phyloP scores from a whole-genome alignment of 1,284 basidiomycete genomes.

The Phylloboletellus chloephorus region DNA sequence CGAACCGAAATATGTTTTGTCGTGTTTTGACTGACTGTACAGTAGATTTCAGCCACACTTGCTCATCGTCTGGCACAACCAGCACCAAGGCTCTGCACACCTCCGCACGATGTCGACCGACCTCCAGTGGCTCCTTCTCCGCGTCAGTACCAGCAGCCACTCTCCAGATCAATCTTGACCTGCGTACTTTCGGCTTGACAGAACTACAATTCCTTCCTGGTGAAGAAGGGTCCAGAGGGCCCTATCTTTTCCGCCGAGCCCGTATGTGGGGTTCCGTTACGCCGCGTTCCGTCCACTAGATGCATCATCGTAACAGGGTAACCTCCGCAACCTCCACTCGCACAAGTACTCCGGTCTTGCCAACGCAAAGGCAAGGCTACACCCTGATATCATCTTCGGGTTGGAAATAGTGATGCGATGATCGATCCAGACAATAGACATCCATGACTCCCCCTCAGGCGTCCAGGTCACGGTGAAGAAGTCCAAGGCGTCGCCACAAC shows the following conservation, averaged over 20 bases:
- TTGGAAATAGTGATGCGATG: not conserved
- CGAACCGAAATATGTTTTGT: conserved; percentile 17
- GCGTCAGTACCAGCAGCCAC: conserved; percentile 46
- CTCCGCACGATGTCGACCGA: conserved; percentile 66
- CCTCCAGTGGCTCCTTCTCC: conserved; percentile 88
- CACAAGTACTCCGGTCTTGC: conserved; percentile 85
- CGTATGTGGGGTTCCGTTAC: conserved; percentile 42
- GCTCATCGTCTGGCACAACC: conserved; percentile 29
- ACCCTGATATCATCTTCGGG: not conserved
- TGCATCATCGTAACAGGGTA: conserved; percentile 51
- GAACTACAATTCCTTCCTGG: conserved; percentile 82
- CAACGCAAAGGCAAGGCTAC: conserved; percentile 64
- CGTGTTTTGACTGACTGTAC: conserved; percentile 30
- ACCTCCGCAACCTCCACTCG: conserved; percentile 82
- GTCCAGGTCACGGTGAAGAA: conserved; percentile 70
- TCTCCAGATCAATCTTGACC: not conserved
- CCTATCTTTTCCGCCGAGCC: conserved; percentile 80
- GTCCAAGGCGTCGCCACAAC: conserved; percentile 53
- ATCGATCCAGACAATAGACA: conserved; percentile 55
- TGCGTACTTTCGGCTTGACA: conserved; percentile 26
- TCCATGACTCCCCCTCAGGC: conserved; percentile 55
- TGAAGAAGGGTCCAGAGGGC: conserved; percentile 68
- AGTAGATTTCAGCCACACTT: conserved; percentile 30
- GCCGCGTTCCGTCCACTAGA: not conserved
- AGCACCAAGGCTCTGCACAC: conserved; percentile 15